Percentiles rank a stretch among this genome's conserved stretches.
These are phyloP conservation scores for Hypoxylon subgilvum DNA, from an alignment of 495 filamentous ascomycete genomes.

Conservation along the genomic window DNA sequence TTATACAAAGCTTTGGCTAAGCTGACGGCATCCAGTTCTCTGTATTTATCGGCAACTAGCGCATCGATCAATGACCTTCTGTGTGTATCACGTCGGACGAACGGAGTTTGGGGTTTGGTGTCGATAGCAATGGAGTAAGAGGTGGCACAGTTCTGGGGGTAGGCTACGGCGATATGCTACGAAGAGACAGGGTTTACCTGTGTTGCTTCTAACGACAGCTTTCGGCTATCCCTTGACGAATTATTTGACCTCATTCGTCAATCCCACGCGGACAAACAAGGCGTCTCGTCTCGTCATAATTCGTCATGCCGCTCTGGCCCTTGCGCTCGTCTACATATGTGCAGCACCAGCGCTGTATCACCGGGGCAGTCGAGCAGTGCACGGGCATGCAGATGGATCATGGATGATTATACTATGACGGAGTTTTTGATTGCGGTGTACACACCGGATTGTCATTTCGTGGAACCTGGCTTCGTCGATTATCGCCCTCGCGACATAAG, in stretches of 20 bases:
- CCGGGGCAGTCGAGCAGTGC: too few species aligned
- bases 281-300: neutral
- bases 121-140: slow-evolving; percentile 10
- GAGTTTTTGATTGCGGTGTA: slow-evolving; percentile 4
- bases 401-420: neutral
- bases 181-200: neutral
- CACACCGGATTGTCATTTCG: neutral
- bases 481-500: neutral
- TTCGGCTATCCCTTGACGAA: neutral
- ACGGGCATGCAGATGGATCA: neutral
- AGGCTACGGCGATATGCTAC: slow-evolving; percentile 1
- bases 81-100: slow-evolving; percentile 17
- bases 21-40: slow-evolving; percentile 24
- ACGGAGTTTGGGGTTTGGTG: slow-evolving; percentile 22
- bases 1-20: neutral
- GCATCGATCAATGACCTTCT: neutral
- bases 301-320: neutral
- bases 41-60: slow-evolving; percentile 36
- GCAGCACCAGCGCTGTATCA: neutral
- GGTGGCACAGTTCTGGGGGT: neutral
- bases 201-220: neutral
- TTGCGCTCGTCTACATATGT: neutral
- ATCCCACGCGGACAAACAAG: neutral
- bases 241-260: neutral
- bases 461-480: neutral